A percentile compares a stretch with the other conserved stretches of the same genome.
Conservation (phyloP, 495 filamentous ascomycete genomes). For the Annulohypoxylon nitens region DNA sequence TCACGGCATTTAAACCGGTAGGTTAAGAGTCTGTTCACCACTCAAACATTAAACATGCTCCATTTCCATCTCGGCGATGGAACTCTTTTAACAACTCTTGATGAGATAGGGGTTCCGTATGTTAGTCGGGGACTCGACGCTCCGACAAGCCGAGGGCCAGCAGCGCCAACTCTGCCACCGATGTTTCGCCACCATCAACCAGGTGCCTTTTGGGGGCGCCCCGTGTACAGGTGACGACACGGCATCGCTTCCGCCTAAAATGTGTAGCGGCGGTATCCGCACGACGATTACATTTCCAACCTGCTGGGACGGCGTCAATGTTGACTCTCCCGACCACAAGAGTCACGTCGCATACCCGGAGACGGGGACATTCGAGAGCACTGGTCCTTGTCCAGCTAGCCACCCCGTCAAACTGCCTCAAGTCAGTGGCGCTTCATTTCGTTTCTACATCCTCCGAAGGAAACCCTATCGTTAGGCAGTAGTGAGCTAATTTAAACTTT, state of each 20-base stretch:
- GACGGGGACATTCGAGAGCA: slow-evolving; percentile 49
- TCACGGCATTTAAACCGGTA: slow-evolving; percentile 60
- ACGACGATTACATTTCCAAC: slow-evolving; percentile 58
- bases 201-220: slow-evolving; percentile 52
- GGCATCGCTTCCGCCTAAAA: slow-evolving; percentile 45
- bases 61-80: too few relatives aligned
- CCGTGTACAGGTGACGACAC: slow-evolving; percentile 56
- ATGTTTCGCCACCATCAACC: slow-evolving; percentile 52
- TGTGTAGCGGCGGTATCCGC: slow-evolving; percentile 54
- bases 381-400: slow-evolving; percentile 54
- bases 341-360: slow-evolving; percentile 55
- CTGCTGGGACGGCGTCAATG: slow-evolving; percentile 59
- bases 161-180: slow-evolving; percentile 55
- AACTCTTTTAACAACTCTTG: background rate
- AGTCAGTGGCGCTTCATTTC: background rate
- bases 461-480: background rate
- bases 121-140: slow-evolving; percentile 73
- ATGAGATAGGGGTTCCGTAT: slow-evolving; percentile 72
- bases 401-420: slow-evolving; percentile 51
- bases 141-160: slow-evolving; percentile 57
- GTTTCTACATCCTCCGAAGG: background rate
- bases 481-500: slow-evolving; percentile 17
- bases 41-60: background rate
- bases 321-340: slow-evolving; percentile 57
- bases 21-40: slow-evolving; percentile 9